phyloP scores from a whole-genome alignment of 225 moss, liverwort and hornwort genomes.

The Neckera pumila region DNA sequence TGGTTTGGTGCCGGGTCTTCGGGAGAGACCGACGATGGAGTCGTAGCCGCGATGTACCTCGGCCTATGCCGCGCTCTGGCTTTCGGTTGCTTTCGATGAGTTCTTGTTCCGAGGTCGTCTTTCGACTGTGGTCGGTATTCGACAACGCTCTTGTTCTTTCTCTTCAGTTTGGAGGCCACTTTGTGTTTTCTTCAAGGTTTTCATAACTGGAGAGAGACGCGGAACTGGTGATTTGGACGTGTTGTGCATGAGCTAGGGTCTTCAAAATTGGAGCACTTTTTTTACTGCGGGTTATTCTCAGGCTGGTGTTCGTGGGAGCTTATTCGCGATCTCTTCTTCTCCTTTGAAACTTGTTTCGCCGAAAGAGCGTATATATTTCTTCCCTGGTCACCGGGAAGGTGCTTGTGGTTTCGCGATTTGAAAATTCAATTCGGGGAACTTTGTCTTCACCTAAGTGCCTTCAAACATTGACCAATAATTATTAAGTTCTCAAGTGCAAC shows the following conservation, averaged over 20 bases:
- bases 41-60: background rate
- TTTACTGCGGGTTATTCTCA: background rate
- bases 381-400: background rate
- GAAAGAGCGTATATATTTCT: background rate
- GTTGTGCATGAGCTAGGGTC: conserved; percentile 4
- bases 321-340: background rate
- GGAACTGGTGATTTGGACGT: background rate
- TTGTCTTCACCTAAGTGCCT: background rate
- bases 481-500: background rate
- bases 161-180: background rate
- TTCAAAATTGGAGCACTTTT: background rate
- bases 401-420: background rate
- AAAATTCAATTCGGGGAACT: background rate
- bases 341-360: background rate
- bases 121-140: conserved; percentile 4
- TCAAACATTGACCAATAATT: background rate
- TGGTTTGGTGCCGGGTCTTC: background rate
- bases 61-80: background rate
- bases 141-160: background rate
- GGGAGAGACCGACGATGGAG: conserved; percentile 6
- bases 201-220: background rate
- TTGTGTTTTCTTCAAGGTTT: background rate
- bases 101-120: background rate
- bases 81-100: conserved; percentile 1
- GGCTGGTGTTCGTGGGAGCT: background rate